Base-by-base conservation (phyloP, 805 yeast species). In the Wickerhamomyces sydowiorum region DNA sequence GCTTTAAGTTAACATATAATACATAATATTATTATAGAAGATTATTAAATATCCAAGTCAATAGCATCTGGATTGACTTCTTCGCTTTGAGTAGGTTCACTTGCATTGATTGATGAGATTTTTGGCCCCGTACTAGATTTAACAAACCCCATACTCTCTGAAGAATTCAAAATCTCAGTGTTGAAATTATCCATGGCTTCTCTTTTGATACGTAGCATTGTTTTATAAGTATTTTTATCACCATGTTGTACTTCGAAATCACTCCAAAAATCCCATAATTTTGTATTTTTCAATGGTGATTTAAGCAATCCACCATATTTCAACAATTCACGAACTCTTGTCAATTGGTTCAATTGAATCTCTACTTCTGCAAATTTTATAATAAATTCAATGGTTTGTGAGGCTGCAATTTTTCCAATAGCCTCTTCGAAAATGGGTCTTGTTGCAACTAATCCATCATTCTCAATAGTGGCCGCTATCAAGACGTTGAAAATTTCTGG, bases 231-330 rank as follows among this genome's bases (percentile, higher is more conserved):
- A 3, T 69, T 71, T 53, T 85, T 93, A 44, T 73, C 65, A 5
- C 98, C 98, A 57, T 76, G 50, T 13, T 73, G 68, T 27, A 85
- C 57, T 56, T 90, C 98, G 58, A 89, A 87, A 10, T 66, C 56
- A 41, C 80, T 80, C 95, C 96, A 90, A 23, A 61, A 59, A 1
- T 62, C 63, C 95, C 96, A 88, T 25, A 79, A 55, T 1, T 40
- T 45, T 43, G 24, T 18, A 24, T 65, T 60, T 14, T 56, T 54
- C 2, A 46, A 38, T 5, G 72, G 67, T 36, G 72, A 59, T 3
- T 68, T 49, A 17, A 67, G 45, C 22, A 72, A 70, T 2, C 76
- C 67, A 9, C 80, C 80, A 54, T 74, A 82, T 42, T 67, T 71
- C 47, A 74, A 72, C 7, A 91, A 58, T 10, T 75, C 78, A 39